These are phyloP conservation scores for Xanthoconium purpureum DNA, from an alignment of 768 basidiomycete species.

Conservation along the genomic window DNA sequence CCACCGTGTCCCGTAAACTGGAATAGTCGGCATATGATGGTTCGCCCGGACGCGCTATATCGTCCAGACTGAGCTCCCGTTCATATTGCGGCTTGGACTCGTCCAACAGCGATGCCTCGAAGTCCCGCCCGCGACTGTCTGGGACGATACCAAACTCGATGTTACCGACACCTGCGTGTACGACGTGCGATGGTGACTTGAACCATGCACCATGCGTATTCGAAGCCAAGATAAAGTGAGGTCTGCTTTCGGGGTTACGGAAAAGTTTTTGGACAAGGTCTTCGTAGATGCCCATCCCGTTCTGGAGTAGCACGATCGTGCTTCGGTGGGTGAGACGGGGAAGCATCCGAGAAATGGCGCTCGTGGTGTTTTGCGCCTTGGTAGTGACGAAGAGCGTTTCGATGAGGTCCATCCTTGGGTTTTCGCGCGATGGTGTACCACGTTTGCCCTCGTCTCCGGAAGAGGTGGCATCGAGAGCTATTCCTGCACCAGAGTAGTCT, in stretches of 20 bases:
- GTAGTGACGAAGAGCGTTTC: conserved; percentile 79
- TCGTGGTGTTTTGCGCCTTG: conserved; percentile 67
- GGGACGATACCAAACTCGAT: conserved; percentile 80
- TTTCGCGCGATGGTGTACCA: conserved; percentile 12
- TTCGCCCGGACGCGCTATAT: conserved; percentile 44
- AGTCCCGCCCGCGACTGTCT: conserved; percentile 60
- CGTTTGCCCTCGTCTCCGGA: conserved; percentile 11
- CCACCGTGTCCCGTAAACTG: conserved; percentile 65
- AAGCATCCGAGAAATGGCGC: conserved; percentile 54
- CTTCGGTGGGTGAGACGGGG: conserved; percentile 62
- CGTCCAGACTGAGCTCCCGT: conserved; percentile 47
- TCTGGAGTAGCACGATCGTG: conserved; percentile 90
- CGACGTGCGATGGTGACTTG: conserved; percentile 49
- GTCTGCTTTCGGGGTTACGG: conserved; percentile 66
- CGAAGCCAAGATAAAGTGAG: conserved; percentile 80
- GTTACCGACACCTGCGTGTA: conserved; percentile 68
- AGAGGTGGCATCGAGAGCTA: conserved; percentile 15
- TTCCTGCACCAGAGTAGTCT: conserved; percentile 22
- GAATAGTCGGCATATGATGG: conserved; percentile 45
- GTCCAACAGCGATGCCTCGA: conserved; percentile 51
- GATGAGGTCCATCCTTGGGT: conserved; percentile 41
- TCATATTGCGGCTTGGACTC: conserved; percentile 33
- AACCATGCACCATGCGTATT: conserved; percentile 79
- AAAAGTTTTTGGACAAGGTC: conserved; percentile 64
- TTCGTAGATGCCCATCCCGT: conserved; percentile 93